phyloP scores from a whole-genome alignment of 148 eudicot genomes.

The Drosera capensis region DNA sequence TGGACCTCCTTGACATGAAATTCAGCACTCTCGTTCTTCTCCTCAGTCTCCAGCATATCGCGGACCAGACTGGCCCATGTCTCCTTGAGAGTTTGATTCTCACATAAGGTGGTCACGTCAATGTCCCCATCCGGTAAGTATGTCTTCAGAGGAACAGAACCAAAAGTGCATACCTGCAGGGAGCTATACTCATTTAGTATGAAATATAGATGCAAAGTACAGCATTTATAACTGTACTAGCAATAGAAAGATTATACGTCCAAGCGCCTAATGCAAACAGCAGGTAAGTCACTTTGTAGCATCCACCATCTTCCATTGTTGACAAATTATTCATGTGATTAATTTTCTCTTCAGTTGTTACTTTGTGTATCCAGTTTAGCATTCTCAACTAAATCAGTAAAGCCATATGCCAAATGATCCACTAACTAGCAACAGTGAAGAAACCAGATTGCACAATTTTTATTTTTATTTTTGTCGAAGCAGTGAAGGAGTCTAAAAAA shows the following conservation, averaged over 20 bases:
- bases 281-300: too few species aligned
- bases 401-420: too few species aligned
- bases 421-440: too few species aligned
- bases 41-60: conserved; percentile 57
- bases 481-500: too few species aligned
- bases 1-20: conserved; percentile 81
- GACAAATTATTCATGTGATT: too few species aligned
- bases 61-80: conserved; percentile 65
- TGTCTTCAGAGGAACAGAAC: conserved; percentile 90
- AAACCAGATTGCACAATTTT: too few species aligned
- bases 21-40: conserved; percentile 63
- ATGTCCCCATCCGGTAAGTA: conserved; percentile 96
- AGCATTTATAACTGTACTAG: background rate
- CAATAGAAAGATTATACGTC: background rate
- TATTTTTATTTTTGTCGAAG: too few species aligned
- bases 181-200: background rate
- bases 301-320: too few species aligned
- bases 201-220: conserved; percentile 1
- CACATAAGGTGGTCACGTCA: conserved; percentile 62
- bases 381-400: too few species aligned
- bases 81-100: conserved; percentile 39
- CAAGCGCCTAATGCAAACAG: too few species aligned
- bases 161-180: conserved; percentile 71
- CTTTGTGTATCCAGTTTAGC: too few species aligned
- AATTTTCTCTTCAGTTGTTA: too few species aligned